Evolutionary conservation across 179 eudicot genomes (phyloP).

Genomic region (Beta lomatogona): DNA sequence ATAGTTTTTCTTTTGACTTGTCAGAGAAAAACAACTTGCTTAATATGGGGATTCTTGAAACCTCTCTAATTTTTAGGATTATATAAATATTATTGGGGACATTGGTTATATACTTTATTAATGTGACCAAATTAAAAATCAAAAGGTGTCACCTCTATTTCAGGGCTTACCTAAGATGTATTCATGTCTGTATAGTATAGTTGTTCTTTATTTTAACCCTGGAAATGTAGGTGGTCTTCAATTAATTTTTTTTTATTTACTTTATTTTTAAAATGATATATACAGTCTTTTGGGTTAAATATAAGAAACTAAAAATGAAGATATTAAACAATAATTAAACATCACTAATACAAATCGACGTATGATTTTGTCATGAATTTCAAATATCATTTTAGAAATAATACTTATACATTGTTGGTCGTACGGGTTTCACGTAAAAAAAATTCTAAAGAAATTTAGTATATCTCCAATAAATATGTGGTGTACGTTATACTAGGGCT

Average conservation of each 20-base stretch:
- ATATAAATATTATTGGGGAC: not conserved
- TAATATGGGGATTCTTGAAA: conserved; percentile 32
- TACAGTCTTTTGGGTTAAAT: no score
- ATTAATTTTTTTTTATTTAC: not conserved
- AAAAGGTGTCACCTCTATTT: conserved; percentile 15
- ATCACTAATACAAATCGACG: no score
- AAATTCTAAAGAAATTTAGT: no score
- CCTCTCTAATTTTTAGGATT: not conserved
- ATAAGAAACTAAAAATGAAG: no score
- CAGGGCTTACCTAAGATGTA: not conserved
- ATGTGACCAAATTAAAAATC: not conserved
- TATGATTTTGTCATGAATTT: no score
- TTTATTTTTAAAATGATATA: no score
- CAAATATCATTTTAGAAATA: no score
- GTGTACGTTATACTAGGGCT: no score
- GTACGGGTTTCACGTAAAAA: no score
- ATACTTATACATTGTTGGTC: no score
- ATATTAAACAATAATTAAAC: no score
- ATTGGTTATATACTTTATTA: not conserved
- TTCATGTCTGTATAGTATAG: not conserved
- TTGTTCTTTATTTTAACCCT: not conserved
- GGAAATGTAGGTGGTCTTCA: not conserved
- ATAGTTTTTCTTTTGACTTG: conserved; percentile 22
- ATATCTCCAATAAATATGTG: no score
- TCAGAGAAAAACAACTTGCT: conserved; percentile 22